Evolutionary conservation across 108 stramenopile species (phyloP), one percentile per base, ranked within the genome.

Genomic region (Stephanodiscus triporus): DNA sequence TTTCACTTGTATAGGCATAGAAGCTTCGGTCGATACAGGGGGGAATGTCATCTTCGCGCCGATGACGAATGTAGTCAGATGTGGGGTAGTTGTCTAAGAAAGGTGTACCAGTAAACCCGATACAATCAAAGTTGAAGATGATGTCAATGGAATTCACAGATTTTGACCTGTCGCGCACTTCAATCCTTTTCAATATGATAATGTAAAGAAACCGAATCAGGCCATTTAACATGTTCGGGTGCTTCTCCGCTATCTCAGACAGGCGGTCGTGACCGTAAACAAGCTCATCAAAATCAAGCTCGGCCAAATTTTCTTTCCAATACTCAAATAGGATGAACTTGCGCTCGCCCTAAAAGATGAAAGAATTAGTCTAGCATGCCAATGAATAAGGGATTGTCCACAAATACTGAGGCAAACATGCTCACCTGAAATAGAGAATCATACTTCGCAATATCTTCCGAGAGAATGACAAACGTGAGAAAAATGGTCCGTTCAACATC

Each of bases 251-350:
- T 53, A 85, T 79, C 75, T 85, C 81, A 38, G 77, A 79, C 7
- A 85, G 82, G 4, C 66, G 32, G 54, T 85, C 82, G 42, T 78
- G 77, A 23, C 84, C 84, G 47, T 85, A 85, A 0, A 85, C 84
- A 20, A 85, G 63, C 42, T 85, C 84, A 64, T 85, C 84, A 53
- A 73, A 85, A 63, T 85, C 84, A 42, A 85, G 70, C 49, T 81
- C 78, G 0, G 51, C 29, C 19, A 80, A 47, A 50, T 77, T 51
- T 43, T 79, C 56, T 30, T 78, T 79, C 80, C 76, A 85, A 55
- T 85, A 85, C 78, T 85, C 84, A 57, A 81, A 85, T 20, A 70
- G 68, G n/a, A 85, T 73, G 36, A 85, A 85, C 73, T 85, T 85
- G 1, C 84, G 77, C 48, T 85, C 84, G 13, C 81, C 32, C 32